These are phyloP conservation scores for Colletotrichum eleusines DNA, from an alignment of 2,329 filamentous ascomycete species.

Conservation along the genomic window DNA sequence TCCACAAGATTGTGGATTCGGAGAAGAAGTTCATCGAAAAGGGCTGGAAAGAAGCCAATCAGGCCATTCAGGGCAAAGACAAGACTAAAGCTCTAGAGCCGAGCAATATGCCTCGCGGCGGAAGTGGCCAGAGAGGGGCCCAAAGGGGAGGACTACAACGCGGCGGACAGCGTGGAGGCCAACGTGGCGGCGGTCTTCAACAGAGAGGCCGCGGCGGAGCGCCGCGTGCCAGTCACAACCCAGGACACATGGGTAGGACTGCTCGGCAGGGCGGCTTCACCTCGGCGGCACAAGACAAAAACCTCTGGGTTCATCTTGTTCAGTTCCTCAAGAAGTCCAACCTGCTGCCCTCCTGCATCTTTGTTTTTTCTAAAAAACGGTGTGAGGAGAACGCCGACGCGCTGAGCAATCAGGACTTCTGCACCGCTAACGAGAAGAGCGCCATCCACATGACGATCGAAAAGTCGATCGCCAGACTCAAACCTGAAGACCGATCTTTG, in stretches of 20 bases:
- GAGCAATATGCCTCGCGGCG: conserved; percentile 50
- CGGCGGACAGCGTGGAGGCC: conserved; percentile 60
- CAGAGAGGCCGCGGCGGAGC: conserved; percentile 68
- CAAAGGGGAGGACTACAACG: conserved; percentile 52
- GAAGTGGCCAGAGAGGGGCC: conserved; percentile 53
- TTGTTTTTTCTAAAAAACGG: conserved; percentile 97
- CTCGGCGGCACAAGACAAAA: conserved; percentile 93
- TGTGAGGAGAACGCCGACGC: conserved; percentile 98
- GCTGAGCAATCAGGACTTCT: conserved; percentile 94
- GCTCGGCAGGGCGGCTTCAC: conserved; percentile 88
- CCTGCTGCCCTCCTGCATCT: conserved; percentile 92
- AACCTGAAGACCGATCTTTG: conserved; percentile 88
- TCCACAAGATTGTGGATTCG: conserved; percentile 93
- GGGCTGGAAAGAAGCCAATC: conserved; percentile 95
- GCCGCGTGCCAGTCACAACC: conserved; percentile 70
- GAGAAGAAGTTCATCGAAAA: conserved; percentile 92
- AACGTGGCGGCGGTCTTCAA: conserved; percentile 65
- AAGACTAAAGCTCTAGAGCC: conserved; percentile 70
- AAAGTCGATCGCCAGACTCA: conserved; percentile 90
- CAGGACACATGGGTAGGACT: conserved; percentile 90
- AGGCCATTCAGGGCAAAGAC: conserved; percentile 83
- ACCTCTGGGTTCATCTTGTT: conserved; percentile 95
- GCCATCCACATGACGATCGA: conserved; percentile 98
- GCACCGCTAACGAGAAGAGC: conserved; percentile 93
- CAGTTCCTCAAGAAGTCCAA: conserved; percentile 89